Evolutionary conservation across 352 stramenopile genomes (phyloP), one percentile per base, ranked within the genome.

Genomic region (Phytophthora palmivora): DNA sequence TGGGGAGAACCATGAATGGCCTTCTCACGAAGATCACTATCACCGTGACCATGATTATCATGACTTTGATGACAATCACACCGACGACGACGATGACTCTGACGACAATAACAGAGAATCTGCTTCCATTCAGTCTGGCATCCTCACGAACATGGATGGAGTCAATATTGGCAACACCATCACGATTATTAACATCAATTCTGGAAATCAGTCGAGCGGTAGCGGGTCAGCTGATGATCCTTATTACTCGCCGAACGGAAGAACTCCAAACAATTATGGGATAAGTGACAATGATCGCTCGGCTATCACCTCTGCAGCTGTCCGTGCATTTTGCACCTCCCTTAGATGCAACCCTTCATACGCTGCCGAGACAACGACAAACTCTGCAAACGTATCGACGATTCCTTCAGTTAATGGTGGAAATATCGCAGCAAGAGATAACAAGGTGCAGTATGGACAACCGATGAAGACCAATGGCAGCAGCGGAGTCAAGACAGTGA

Each of bases 161-260:
- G 50, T 74, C 28, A 81, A 81, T 49, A 74, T 73, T 21, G 69
- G 68, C 56, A 81, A 81, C 53, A 71, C 59, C 15, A 78, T 80
- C 47, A 66, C 57, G 12, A 76, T 71, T 33, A 72, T 79, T 19
- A 74, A 72, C 54, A 62, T 79, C 19, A 51, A 51, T 24, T 68
- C 56, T 9, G 59, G 52, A 12, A 53, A 46, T 32, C 51, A 51
- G 42, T 33, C 28, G 18, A 52, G 26, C 43, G 21, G 18, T 4
- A 64, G 42, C 15, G 38, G n/a, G 14, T 39, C 53, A 0, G 16
- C 18, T 14, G 53, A 33, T 19, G 51, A 57, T 28, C 24, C 24
- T 3, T 28, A 28, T 6, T 28, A 28, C 14, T 16, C 7, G 6
- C 48, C 48, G 30, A 69, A 19, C 16, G 18, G 12, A 15, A 44